Evolutionary conservation across 2,329 filamentous ascomycete species (phyloP), one percentile per base, ranked within the genome.

Genomic region (Botrytis byssoidea): DNA sequence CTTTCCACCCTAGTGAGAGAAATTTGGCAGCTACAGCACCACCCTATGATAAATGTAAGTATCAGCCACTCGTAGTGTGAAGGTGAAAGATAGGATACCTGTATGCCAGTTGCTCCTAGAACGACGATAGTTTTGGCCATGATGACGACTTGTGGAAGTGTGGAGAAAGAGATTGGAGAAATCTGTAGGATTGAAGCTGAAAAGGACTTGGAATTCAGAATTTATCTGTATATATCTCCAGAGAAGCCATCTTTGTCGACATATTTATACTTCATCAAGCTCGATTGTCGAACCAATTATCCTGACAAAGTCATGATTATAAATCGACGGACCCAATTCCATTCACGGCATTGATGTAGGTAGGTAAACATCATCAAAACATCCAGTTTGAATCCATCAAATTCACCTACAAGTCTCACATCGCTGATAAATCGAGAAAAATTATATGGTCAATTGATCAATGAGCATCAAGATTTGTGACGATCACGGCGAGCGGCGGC

Each of bases 1-100:
- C 81, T 40, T 80, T 81, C 81, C 83, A 87, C 64, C 83, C 79
- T 44, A 83, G 81, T 77, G 86, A 81, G 73, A 87, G 83, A 75
- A 87, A 82, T 70, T 81, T 80, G 4, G 79, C 75, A 72, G 86
- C 81, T 44, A 87, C 84, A 44, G 85, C 85, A 51, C 83, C 83
- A 60, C 86, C 86, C 78, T 88, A 22, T 32, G 20, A 35, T 22
- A 9, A 29, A 55, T 18, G 10, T 48, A 20, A 70, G 40, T 25
- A 22, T 48, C 12, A 6, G 10, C 12, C 2, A 63, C 37, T 40
- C 9, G 6, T 29, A 42, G 6, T 29, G 29, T 42, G 14, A 14
- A 32, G 37, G 20, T 20, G 40, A 40, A 25, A 12, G 22, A 3
- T 25, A 29, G 14, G n/a, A 55, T 48, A 61, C 42, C 55, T 61